These are phyloP conservation scores for Pseudocercospora macadamiae DNA, from an alignment of 2,329 filamentous ascomycete species.

Conservation along the genomic window DNA sequence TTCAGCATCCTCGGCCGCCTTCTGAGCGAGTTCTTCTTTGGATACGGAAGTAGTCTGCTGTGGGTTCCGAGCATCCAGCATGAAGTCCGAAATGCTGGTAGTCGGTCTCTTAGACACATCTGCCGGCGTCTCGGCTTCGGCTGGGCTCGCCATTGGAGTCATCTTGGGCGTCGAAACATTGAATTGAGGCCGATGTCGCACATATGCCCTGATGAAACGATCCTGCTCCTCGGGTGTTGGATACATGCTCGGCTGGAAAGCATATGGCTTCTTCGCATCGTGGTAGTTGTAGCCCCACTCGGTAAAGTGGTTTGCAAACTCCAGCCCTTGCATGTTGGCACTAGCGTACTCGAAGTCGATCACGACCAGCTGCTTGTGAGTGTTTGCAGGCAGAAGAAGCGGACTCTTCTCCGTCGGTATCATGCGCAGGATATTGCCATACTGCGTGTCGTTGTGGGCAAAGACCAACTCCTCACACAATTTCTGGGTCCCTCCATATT, in stretches of 20 bases:
- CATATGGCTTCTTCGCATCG: slow-evolving; percentile 62
- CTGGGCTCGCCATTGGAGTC: slow-evolving; percentile 32
- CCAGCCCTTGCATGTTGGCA: slow-evolving; percentile 80
- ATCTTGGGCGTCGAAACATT: slow-evolving; percentile 45
- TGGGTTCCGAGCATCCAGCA: slow-evolving; percentile 71
- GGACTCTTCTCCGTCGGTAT: slow-evolving; percentile 75
- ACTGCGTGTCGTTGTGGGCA: slow-evolving; percentile 99
- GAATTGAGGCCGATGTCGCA: slow-evolving; percentile 76
- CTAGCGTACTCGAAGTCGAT: slow-evolving; percentile 98
- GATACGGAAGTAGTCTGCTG: slow-evolving; percentile 8
- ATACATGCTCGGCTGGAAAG: slow-evolving; percentile 71
- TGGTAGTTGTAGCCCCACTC: slow-evolving; percentile 99
- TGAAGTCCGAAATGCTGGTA: slow-evolving; percentile 63
- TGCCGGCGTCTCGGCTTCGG: slow-evolving; percentile 31
- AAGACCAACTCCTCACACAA: slow-evolving; percentile 81
- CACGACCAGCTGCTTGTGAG: slow-evolving; percentile 93
- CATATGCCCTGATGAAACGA: slow-evolving; percentile 83
- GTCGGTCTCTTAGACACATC: slow-evolving; percentile 38
- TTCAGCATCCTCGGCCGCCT: slow-evolving; percentile 63
- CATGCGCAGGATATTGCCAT: slow-evolving; percentile 90
- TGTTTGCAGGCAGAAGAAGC: slow-evolving; percentile 82
- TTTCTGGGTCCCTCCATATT: slow-evolving; percentile 68
- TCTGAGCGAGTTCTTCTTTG: slow-evolving; percentile 52
- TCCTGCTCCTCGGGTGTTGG: slow-evolving; percentile 79
- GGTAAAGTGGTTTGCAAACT: slow-evolving; percentile 97